Conservation (phyloP, 306 rosid species). For the Sicyos baderoa region DNA sequence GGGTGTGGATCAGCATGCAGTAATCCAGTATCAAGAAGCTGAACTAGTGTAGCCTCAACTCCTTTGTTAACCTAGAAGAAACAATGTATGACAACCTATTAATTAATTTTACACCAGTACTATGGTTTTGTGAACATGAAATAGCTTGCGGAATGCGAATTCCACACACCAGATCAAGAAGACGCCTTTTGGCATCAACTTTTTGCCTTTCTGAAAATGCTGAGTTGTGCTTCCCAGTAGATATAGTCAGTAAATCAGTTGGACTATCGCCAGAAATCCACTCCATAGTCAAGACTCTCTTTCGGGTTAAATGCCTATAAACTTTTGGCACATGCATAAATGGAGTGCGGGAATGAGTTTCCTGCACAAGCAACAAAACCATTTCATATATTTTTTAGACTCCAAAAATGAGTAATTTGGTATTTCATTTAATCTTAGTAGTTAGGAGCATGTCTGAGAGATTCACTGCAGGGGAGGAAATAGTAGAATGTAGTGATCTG, state of each 20-base stretch:
- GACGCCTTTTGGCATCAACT: conserved; percentile 67
- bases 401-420: too few relatives aligned
- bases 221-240: conserved; percentile 44
- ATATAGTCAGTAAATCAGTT: conserved; percentile 56
- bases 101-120: conserved; percentile 12
- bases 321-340: conserved; percentile 70
- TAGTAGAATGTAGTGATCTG: not conserved
- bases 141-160: not conserved
- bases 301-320: conserved; percentile 50
- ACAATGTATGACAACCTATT: conserved; percentile 22
- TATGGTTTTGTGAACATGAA: not conserved
- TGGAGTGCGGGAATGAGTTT: conserved; percentile 67
- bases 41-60: conserved; percentile 80
- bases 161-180: conserved; percentile 74
- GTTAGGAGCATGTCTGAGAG: conserved; percentile 5
- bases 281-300: conserved; percentile 92
- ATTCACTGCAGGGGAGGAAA: not conserved
- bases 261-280: conserved; percentile 95
- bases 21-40: conserved; percentile 93
- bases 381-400: conserved; percentile 16
- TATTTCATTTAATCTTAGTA: not conserved
- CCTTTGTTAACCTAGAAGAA: conserved; percentile 75
- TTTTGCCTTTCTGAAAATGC: conserved; percentile 51
- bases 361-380: conserved; percentile 41
- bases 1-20: conserved; percentile 98